phyloP scores from a whole-genome alignment of 2,329 filamentous ascomycete genomes.

The Mycosphaerella arachidis region DNA sequence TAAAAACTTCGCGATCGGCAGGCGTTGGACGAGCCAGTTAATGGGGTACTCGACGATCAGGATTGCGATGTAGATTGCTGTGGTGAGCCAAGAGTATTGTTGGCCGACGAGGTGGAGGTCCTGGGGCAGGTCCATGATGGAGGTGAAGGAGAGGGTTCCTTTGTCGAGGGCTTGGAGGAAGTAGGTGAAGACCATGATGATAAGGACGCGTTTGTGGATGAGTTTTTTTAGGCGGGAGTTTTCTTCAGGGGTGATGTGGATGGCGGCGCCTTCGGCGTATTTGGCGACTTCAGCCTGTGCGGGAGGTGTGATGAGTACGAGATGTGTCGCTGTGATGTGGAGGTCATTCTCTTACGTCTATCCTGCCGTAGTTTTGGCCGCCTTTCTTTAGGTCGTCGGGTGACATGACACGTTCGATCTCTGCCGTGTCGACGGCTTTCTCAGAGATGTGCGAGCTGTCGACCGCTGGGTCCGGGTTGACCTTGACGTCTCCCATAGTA shows the following conservation, averaged over 20 bases:
- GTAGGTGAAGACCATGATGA: conserved; percentile 69
- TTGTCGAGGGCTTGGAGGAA: conserved; percentile 68
- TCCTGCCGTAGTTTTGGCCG: conserved; percentile 53
- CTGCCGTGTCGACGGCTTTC: conserved; percentile 18
- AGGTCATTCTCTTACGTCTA: conserved; percentile 45
- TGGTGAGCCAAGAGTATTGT: conserved; percentile 67
- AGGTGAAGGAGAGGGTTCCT: conserved; percentile 59
- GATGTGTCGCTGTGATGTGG: background rate
- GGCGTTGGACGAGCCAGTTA: conserved; percentile 57
- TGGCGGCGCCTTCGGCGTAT: conserved; percentile 55
- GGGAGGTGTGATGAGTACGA: background rate
- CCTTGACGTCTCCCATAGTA: conserved; percentile 5
- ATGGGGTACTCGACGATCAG: conserved; percentile 69
- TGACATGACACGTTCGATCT: conserved; percentile 50
- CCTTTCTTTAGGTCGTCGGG: conserved; percentile 46
- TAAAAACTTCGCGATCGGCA: conserved; percentile 59
- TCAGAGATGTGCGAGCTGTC: conserved; percentile 3
- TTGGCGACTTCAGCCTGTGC: conserved; percentile 58
- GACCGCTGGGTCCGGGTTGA: conserved; percentile 3
- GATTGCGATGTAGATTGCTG: conserved; percentile 69
- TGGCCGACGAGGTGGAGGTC: conserved; percentile 42
- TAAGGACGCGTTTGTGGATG: conserved; percentile 64
- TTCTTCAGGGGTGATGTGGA: conserved; percentile 58
- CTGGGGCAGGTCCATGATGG: conserved; percentile 57
- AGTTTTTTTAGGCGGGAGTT: conserved; percentile 57